Percentiles rank a stretch among this genome's conserved stretches.
Conservation (phyloP, 2,329 filamentous ascomycete species). For the Ceratocystis alfenasii region DNA sequence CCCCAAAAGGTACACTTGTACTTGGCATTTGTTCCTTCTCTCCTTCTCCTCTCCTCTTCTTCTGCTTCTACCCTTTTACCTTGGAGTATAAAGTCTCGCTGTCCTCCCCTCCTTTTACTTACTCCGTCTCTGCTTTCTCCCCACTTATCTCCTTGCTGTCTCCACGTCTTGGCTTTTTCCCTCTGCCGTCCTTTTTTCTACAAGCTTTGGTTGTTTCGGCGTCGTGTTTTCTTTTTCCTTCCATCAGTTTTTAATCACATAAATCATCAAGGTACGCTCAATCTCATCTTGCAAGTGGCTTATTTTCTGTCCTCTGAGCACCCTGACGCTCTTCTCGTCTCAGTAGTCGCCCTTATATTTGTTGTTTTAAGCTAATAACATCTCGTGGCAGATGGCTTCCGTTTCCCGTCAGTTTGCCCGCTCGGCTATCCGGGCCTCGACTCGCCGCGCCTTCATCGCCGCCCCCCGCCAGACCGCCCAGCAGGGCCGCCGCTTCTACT, state of each 20-base stretch:
- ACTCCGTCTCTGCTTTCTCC: not conserved
- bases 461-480: conserved; percentile 55
- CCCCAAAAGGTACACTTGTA: not conserved
- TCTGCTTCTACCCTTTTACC: not conserved
- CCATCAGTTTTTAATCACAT: conserved; percentile 6
- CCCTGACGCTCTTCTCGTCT: not conserved
- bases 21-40: conserved; percentile 6
- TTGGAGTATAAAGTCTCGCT: conserved; percentile 8
- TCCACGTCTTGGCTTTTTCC: conserved; percentile 2
- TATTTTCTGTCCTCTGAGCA: too few species aligned
- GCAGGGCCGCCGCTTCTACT: conserved; percentile 66
- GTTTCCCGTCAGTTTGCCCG: conserved; percentile 45
- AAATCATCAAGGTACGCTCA: conserved; percentile 5
- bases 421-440: conserved; percentile 46
- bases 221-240: conserved; percentile 1
- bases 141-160: not conserved
- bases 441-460: conserved; percentile 45
- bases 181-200: conserved; percentile 13
- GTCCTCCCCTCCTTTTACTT: not conserved
- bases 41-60: not conserved
- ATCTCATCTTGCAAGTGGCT: not conserved
- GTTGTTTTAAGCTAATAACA: conserved; percentile 10
- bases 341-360: not conserved
- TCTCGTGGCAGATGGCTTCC: conserved; percentile 28
- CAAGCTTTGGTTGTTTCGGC: conserved; percentile 4